These are phyloP conservation scores for Spizellomyces punctatus DNA, from an alignment of 192 early-diverging fungal species.

Conservation along the genomic window DNA sequence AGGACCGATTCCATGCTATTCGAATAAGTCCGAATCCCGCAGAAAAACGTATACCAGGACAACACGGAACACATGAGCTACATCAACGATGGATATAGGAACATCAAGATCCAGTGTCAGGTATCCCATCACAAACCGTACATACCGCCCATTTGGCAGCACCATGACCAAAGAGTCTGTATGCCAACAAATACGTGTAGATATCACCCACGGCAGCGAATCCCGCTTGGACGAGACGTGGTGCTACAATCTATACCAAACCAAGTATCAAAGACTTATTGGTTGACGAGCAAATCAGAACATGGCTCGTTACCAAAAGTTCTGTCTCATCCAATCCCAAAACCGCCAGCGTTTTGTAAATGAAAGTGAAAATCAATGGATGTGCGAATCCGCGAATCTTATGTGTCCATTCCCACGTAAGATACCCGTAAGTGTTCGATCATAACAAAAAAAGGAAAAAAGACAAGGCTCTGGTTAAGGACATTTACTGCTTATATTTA, in stretches of 20 bases:
- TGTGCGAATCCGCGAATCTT: slow-evolving; percentile 79
- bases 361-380: slow-evolving; percentile 79
- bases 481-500: not conserved
- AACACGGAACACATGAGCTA: slow-evolving; percentile 55
- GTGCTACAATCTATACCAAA: slow-evolving; percentile 63
- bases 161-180: slow-evolving; percentile 57
- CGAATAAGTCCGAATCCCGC: slow-evolving; percentile 62
- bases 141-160: slow-evolving; percentile 69
- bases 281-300: not conserved
- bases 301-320: slow-evolving; percentile 63
- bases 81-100: not conserved
- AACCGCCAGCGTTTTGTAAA: slow-evolving; percentile 66
- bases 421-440: slow-evolving; percentile 66
- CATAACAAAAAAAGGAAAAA: slow-evolving; percentile 21
- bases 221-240: slow-evolving; percentile 72
- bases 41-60: slow-evolving; percentile 67
- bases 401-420: slow-evolving; percentile 94
- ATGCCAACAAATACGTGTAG: slow-evolving; percentile 74
- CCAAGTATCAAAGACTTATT: not conserved
- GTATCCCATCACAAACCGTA: slow-evolving; percentile 3
- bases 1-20: slow-evolving; percentile 77
- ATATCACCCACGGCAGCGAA: slow-evolving; percentile 75
- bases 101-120: slow-evolving; percentile 25
- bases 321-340: slow-evolving; percentile 67
- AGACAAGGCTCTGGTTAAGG: slow-evolving; percentile 5